Evolutionary conservation across 2,329 filamentous ascomycete genomes (phyloP).

Genomic region (Curvularia sp.): DNA sequence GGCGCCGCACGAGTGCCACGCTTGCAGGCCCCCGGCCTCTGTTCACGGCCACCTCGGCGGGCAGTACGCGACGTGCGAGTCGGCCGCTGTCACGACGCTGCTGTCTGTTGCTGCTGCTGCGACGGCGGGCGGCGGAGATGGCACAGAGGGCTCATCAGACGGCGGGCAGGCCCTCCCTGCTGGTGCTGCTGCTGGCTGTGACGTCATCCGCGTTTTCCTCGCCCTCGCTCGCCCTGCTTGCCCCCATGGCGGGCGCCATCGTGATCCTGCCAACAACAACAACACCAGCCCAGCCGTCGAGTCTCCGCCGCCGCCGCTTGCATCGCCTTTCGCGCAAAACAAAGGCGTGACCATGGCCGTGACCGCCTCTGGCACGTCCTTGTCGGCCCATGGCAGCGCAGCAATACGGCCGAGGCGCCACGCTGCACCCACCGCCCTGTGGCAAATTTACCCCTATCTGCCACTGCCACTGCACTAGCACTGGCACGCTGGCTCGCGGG

Average conservation of each 20-base stretch:
- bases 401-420: conserved; percentile 11
- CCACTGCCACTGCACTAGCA: not conserved
- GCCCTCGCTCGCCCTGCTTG: not conserved
- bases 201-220: not conserved
- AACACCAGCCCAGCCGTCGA: too few species aligned
- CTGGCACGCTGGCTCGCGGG: conserved; percentile 1
- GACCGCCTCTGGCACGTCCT: conserved; percentile 10
- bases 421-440: conserved; percentile 10
- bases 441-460: conserved; percentile 22
- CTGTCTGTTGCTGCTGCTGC: too few species aligned
- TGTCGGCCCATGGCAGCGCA: conserved; percentile 4
- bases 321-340: not conserved
- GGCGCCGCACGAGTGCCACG: conserved; percentile 12
- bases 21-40: conserved; percentile 2
- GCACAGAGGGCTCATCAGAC: not conserved
- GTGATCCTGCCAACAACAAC: not conserved
- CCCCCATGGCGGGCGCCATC: not conserved
- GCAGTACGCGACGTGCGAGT: conserved; percentile 2
- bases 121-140: not conserved
- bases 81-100: too few species aligned
- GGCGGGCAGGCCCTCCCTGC: too few species aligned
- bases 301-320: not conserved
- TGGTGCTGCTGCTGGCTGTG: not conserved
- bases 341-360: conserved; percentile 1
- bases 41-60: conserved; percentile 3